Evolutionary conservation across 768 basidiomycete genomes (phyloP).

Genomic region (Serendipita indica): DNA sequence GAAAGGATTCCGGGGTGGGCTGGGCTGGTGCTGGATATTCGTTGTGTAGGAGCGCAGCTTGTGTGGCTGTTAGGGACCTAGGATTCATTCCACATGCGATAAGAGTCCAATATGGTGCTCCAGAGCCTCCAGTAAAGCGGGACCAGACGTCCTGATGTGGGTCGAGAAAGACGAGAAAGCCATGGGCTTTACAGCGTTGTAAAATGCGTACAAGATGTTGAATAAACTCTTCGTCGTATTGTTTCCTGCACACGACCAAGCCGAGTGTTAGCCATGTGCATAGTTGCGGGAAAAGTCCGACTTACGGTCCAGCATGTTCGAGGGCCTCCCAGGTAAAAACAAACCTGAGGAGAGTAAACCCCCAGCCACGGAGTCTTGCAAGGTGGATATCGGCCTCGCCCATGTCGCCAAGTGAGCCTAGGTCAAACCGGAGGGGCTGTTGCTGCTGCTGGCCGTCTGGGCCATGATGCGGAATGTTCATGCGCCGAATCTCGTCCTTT

Average conservation of each 20-base stretch:
- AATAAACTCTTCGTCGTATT: slow-evolving; percentile 83
- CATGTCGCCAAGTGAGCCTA: not conserved
- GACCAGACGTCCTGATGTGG: slow-evolving; percentile 97
- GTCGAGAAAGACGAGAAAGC: slow-evolving; percentile 85
- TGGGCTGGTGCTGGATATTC: slow-evolving; percentile 59
- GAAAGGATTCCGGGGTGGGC: slow-evolving; percentile 58
- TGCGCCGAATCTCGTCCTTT: not conserved
- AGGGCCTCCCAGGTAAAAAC: slow-evolving; percentile 90
- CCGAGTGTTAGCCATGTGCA: not conserved
- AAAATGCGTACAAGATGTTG: slow-evolving; percentile 79
- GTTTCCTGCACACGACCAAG: slow-evolving; percentile 17
- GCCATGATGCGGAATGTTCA: not conserved
- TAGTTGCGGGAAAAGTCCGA: slow-evolving; percentile 17
- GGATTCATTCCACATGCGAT: slow-evolving; percentile 84
- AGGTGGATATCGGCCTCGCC: slow-evolving; percentile 77
- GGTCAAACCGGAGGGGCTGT: not conserved
- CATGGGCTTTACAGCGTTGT: slow-evolving; percentile 82
- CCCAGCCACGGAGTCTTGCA: slow-evolving; percentile 77
- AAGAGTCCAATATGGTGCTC: slow-evolving; percentile 89
- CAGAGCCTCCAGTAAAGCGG: slow-evolving; percentile 86
- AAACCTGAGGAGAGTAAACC: slow-evolving; percentile 73
- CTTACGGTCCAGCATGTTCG: slow-evolving; percentile 92
- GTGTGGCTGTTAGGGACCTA: slow-evolving; percentile 67
- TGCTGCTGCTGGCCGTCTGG: not conserved
- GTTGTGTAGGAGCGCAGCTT: slow-evolving; percentile 72